Base-by-base conservation (phyloP, 306 rosid species). In the Trifolium subterraneum region DNA sequence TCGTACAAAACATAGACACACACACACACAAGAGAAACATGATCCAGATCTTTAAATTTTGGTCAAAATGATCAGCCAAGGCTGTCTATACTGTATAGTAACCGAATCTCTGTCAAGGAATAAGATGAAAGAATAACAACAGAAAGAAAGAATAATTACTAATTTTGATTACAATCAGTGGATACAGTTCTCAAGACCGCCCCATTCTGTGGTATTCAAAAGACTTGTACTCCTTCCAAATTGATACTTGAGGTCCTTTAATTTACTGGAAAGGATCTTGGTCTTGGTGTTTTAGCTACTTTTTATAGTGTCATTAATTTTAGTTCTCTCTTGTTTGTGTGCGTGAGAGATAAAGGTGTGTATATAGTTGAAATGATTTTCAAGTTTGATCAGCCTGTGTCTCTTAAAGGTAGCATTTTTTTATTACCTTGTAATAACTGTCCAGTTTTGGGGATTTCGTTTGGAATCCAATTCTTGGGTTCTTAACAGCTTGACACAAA, bases 251-350 rank as follows among this genome's bases (percentile, higher is more conserved):
- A 56, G 16, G 18, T 12, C 63, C 36, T 56, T 56, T 13, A 56
- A 25, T 56, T 11, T 56, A n/a, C 36, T 23, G 16, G 16, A 12
- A 13, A 27, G 16, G 38, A 58, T 25, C 5, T 38, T 5, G 38
- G 64, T 58, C 9, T 58, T 25, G 10, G 64, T 58, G 13, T 58
- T 54, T 7, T 58, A 25, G 64, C 10, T 58, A 25, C 64, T 58
- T 58, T 58, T 0, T 58, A 58, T 58, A 25, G 64, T 25, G 36
- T 58, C 64, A 25, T 25, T 58, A 58, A 10, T 25, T 58, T 27
- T 25, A 12, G 36, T 12, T 27, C 14, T 58, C 36, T 25, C 36
- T 58, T 2, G 23, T 23, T 15, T 56, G 8, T 23, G 35, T 12
- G 64, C 23, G 18, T 58, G 16, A 58, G 33, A 56, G 35, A 12